Evolutionary conservation across 2,329 filamentous ascomycete genomes (phyloP), one percentile per base, ranked within the genome.

Genomic region (Macrophomina pseudophaseolina): DNA sequence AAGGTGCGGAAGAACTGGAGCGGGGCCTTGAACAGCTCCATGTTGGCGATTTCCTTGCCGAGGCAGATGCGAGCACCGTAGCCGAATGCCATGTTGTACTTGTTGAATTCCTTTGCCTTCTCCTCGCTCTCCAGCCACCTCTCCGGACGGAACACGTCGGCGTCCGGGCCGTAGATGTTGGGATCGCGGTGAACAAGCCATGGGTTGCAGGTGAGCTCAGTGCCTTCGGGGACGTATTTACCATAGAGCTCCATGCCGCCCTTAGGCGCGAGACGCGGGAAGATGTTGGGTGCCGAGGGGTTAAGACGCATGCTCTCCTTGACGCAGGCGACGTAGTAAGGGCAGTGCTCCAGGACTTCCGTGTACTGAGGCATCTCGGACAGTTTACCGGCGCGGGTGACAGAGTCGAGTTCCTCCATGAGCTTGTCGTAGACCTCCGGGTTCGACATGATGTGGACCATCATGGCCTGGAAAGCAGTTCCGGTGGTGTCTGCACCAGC

Each of bases 401-500:
- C 81, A 1, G 69, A 67, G 65, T 83, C 80, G 42, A 87, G 81
- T 67, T 85, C 80, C 2, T 71, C 72, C 77, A 85, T 82, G 67
- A 86, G 75, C 63, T 77, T 81, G 6, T 78, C 75, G 68, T 85
- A 85, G 5, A 81, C 79, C 0, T 70, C 69, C 0, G 74, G 73
- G 54, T 80, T 71, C 4, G 74, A 73, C 48, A 83, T 70, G 28
- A 86, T 72, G 66, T 80, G 80, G 23, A 76, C 72, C 68, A 86
- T 78, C 68, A 85, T 74, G 0, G 80, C 81, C 64, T 84, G 81
- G 71, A 86, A 82, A 3, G 81, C 78, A 1, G 84, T 85, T 0
- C 82, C 83, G 0, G 83, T 85, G 4, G 84, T 86, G 68, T 86
- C 84, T 3, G 83, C 83, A 18, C 84, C 84, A 0, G 84, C 84